Evolutionary conservation across 202 grass and related monocot species (phyloP).

Genomic region (Schoenoplectus tabernaemontani): DNA sequence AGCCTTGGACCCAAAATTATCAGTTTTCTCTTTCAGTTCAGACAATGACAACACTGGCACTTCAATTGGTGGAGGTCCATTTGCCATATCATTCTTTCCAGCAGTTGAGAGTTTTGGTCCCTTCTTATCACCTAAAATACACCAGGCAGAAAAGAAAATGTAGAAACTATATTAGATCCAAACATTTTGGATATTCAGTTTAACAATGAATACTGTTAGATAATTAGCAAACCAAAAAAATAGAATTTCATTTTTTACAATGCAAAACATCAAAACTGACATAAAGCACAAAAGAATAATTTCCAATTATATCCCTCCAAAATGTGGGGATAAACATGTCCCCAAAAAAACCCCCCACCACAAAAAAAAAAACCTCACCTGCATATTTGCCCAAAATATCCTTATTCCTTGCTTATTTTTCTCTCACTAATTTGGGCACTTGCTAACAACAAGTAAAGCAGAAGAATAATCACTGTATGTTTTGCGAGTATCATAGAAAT

Average conservation of each 20-base stretch:
- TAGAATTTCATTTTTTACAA: not conserved
- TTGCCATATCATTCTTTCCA: constrained; percentile 34
- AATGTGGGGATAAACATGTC: not conserved
- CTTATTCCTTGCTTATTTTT: not conserved
- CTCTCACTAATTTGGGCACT: not conserved
- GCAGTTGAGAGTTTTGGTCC: constrained; percentile 19
- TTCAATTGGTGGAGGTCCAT: constrained; percentile 56
- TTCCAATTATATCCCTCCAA: not conserved
- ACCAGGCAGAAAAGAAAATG: not conserved
- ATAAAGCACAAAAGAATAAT: not conserved
- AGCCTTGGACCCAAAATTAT: constrained; percentile 90
- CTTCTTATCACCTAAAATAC: constrained; percentile 23
- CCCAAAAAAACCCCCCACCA: not conserved
- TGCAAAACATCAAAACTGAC: not conserved
- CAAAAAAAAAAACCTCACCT: no score
- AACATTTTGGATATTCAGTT: not conserved
- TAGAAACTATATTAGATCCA: not conserved
- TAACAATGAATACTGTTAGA: not conserved
- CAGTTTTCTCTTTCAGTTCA: constrained; percentile 71
- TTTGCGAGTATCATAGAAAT: not conserved
- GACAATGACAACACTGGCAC: constrained; percentile 55
- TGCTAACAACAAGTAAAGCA: not conserved
- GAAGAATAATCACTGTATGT: not conserved
- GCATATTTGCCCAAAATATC: not conserved
- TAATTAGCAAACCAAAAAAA: not conserved